Conservation (phyloP, 306 rosid species). For the Cucurbita ficifolia region DNA sequence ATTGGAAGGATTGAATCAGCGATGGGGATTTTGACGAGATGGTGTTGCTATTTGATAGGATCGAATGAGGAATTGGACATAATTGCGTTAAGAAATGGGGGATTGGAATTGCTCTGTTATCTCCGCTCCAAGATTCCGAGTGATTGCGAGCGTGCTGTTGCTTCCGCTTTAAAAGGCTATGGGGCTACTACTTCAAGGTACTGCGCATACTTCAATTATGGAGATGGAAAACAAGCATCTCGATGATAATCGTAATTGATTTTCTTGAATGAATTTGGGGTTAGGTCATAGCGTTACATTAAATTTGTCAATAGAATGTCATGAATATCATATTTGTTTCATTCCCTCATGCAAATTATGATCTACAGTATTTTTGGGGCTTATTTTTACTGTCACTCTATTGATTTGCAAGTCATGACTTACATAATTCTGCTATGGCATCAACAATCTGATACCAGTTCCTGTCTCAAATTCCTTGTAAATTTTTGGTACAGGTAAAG, state of each 20-base stretch:
- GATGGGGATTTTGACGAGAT: conserved; percentile 15
- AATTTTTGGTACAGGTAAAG: conserved; percentile 41
- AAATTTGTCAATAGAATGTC: background rate
- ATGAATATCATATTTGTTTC: background rate
- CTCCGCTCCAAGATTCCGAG: conserved; percentile 32
- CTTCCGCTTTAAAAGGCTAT: conserved; percentile 43
- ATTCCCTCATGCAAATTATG: background rate
- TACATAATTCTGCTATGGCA: background rate
- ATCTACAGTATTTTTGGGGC: background rate
- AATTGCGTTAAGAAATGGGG: conserved; percentile 59
- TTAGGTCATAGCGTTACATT: background rate
- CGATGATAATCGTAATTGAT: background rate
- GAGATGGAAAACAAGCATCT: background rate
- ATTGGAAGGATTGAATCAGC: conserved; percentile 3
- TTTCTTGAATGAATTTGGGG: background rate
- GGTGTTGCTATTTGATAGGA: conserved; percentile 19
- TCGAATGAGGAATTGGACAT: conserved; percentile 24
- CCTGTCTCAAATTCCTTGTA: background rate
- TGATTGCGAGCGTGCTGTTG: conserved; percentile 12
- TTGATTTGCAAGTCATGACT: background rate
- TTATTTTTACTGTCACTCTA: background rate
- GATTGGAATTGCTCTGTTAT: conserved; percentile 44
- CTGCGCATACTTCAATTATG: background rate
- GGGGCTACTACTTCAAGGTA: conserved; percentile 55
- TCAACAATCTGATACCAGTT: background rate